Percentiles rank a stretch among this genome's conserved stretches.
Evolutionary conservation across 2,329 filamentous ascomycete species (phyloP).

Genomic region (Chaetoscypha palmicola): DNA sequence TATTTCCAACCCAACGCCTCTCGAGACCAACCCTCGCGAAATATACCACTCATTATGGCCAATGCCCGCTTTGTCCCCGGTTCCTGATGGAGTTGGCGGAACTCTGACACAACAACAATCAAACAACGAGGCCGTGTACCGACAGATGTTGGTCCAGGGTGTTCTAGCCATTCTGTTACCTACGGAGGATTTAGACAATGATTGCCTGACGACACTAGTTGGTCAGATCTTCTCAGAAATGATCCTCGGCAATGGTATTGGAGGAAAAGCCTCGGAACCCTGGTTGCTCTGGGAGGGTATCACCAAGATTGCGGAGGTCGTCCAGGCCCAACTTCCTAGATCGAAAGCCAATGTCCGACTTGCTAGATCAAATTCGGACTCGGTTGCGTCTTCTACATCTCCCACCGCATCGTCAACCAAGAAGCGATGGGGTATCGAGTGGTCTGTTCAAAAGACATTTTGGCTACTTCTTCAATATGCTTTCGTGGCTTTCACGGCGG

Average conservation of each 20-base stretch:
- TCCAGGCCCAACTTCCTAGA: constrained; percentile 33
- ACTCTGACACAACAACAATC: constrained; percentile 52
- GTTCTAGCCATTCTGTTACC: constrained; percentile 78
- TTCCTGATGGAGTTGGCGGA: constrained; percentile 47
- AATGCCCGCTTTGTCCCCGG: constrained; percentile 71
- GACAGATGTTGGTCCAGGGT: constrained; percentile 79
- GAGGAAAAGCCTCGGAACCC: constrained; percentile 74
- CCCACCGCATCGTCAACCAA: constrained; percentile 12
- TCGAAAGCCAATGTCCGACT: constrained; percentile 27
- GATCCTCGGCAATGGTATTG: constrained; percentile 75
- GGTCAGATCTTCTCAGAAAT: constrained; percentile 85
- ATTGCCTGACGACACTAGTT: constrained; percentile 74
- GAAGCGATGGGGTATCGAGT: constrained; percentile 17
- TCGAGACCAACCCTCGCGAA: constrained; percentile 55
- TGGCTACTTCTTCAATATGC: constrained; percentile 46
- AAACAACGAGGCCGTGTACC: constrained; percentile 75
- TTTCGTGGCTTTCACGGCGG: constrained; percentile 46
- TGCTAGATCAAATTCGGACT: constrained; percentile 30
- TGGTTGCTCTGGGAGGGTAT: constrained; percentile 85
- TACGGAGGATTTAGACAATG: constrained; percentile 86
- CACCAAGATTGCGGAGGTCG: constrained; percentile 56
- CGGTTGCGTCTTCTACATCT: constrained; percentile 12
- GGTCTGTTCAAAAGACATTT: constrained; percentile 33
- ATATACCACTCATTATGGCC: constrained; percentile 82
- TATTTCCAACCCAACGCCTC: constrained; percentile 48